Evolutionary conservation across 2,329 filamentous ascomycete species (phyloP), one percentile per base, ranked within the genome.

Genomic region (Ilyonectria destructans): DNA sequence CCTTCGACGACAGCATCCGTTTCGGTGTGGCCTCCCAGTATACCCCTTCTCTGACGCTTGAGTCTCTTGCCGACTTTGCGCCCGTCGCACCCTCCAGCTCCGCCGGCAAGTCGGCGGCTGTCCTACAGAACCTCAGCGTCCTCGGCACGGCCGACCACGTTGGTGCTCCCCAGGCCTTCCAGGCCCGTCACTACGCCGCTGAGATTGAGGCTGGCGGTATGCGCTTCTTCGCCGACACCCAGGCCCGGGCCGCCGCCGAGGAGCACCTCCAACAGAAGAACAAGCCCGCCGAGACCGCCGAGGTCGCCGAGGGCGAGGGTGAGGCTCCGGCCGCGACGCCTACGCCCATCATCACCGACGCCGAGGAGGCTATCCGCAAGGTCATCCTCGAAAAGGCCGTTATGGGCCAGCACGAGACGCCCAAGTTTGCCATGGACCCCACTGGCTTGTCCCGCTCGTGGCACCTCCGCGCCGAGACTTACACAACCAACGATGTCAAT

Each of bases 391-490:
- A 80, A 26, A 69, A 71, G 43, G 80, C 78, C 19, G 70, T 85
- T 40, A 71, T 73, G 59, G 83, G 83, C 0, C 74, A 80, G 74
- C 77, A 83, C 68, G 80, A 82, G 75, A 72, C 77, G 52, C 78
- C 81, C 45, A 71, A 74, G 71, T 79, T 77, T 59, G 76, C 79
- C 17, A 67, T 69, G 43, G 80, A 83, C 31, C 74, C 80, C 6
- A 68, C 80, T 6, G 79, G 77, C 21, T 48, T 81, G 45, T 75
- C 82, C 48, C 77, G 80, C 62, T 77, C 78, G 69, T 80, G 79
- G 77, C 82, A 83, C 52, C 67, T 83, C 63, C 76, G 80, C 61
- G 75, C 80, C 15, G 78, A 79, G 69, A 81, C 82, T 49, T 85
- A 83, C 71, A 71, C 71, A 21, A 67, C 67, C 15, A 73, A 69